A percentile compares a stretch with the other conserved stretches of the same genome.
These are phyloP conservation scores for Salix udensis DNA, from an alignment of 345 rosid species.

Conservation along the genomic window DNA sequence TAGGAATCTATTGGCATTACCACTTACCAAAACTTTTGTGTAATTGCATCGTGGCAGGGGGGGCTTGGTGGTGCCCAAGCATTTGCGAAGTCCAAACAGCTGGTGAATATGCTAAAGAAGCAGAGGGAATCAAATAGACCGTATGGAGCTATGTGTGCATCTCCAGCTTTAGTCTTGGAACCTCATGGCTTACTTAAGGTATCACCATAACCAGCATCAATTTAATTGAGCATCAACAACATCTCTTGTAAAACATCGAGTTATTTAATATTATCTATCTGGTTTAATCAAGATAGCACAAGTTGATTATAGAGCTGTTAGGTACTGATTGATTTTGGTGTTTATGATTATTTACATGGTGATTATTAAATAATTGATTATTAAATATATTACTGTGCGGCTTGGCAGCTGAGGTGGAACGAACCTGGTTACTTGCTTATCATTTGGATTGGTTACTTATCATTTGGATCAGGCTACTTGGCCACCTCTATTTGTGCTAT, in stretches of 20 bases:
- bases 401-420: too few species aligned
- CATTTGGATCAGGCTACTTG: too few species aligned
- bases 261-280: not conserved
- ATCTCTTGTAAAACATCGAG: not conserved
- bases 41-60: constrained; percentile 43
- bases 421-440: too few species aligned
- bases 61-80: constrained; percentile 95
- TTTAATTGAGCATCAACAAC: not conserved
- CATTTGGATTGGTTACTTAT: too few species aligned
- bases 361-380: too few species aligned
- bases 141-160: constrained; percentile 94
- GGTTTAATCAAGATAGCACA: too few species aligned
- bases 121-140: constrained; percentile 72
- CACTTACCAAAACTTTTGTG: not conserved
- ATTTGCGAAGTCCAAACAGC: constrained; percentile 69
- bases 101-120: constrained; percentile 72
- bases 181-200: constrained; percentile 93
- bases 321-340: too few species aligned
- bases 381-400: too few species aligned
- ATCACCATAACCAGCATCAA: constrained; percentile 4
- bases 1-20: not conserved
- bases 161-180: constrained; percentile 89
- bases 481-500: too few species aligned
- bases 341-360: too few species aligned
- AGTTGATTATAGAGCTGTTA: too few species aligned